Evolutionary conservation across 2,329 filamentous ascomycete species (phyloP), one percentile per base, ranked within the genome.

Genomic region (Aotearoamyces nothofagi): DNA sequence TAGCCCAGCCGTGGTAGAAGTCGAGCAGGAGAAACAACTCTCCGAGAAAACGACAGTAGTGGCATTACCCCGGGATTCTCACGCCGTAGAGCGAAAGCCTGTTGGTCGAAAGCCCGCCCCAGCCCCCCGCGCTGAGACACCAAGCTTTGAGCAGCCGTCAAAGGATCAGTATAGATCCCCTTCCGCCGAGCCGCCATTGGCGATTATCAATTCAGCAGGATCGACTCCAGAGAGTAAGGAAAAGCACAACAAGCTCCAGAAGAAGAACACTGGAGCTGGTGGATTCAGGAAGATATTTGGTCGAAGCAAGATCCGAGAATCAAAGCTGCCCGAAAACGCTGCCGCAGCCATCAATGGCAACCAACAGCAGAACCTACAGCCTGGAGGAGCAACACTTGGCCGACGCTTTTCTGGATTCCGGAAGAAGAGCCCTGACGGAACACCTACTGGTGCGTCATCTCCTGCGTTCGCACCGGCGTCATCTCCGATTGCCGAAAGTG

Each of bases 201-300:
- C 8, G 7, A 7, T 9, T 9, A 7, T 12, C 46, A 45, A 5
- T 24, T 38, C 11, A 26, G 12, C 28, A 5, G 37, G 37, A 14
- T 46, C 39, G 13, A 66, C 58, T 39, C 57, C 58, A 1, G 60
- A 68, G 10, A 51, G 48, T 39, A 59, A 60, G 46, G 30, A 25
- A 13, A 61, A 54, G 35, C 45, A 48, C 9, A 65, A 64, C 49
- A 70, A 68, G 48, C 56, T 69, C 10, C 66, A 69, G 35, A 72
- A 70, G 46, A 60, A 58, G 29, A 38, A 46, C n/a, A 30, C 37
- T 13, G 31, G 35, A 8, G 31, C 27, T 22, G 57, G 57, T 17
- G 68, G 70, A 10, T 61, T 80, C 40, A 66, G 66, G 37, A 78
- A 76, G 51, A 57, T 80, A 23, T 79, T 80, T 43, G 62, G 63